A percentile compares a stretch with the other conserved stretches of the same genome.
These are phyloP conservation scores for Lactifluus subvellereus DNA, from an alignment of 768 basidiomycete species.

Conservation along the genomic window DNA sequence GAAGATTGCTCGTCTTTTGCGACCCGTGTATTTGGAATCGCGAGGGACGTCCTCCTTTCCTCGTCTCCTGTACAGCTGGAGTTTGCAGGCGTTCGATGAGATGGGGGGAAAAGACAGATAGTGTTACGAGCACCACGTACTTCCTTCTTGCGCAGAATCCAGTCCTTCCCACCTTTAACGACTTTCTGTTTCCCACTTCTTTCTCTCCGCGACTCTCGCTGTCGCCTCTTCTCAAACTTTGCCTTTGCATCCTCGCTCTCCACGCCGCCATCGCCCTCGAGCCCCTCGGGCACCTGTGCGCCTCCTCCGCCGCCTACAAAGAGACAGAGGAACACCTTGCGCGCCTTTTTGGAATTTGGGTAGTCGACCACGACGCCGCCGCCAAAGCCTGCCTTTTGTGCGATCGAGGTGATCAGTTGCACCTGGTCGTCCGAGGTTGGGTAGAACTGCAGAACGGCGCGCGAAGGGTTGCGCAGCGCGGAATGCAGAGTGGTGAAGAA, in stretches of 20 bases:
- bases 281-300: slow-evolving; percentile 66
- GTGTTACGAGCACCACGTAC: slow-evolving; percentile 36
- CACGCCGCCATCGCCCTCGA: slow-evolving; percentile 59
- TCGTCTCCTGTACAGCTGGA: slow-evolving; percentile 72
- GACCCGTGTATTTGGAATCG: slow-evolving; percentile 89
- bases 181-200: slow-evolving; percentile 65
- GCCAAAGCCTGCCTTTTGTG: slow-evolving; percentile 93
- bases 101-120: not conserved
- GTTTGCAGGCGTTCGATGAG: slow-evolving; percentile 10
- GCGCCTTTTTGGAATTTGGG: slow-evolving; percentile 93
- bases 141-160: slow-evolving; percentile 98
- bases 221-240: slow-evolving; percentile 73
- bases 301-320: slow-evolving; percentile 76
- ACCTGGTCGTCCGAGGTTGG: slow-evolving; percentile 97
- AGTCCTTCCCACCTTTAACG: slow-evolving; percentile 68
- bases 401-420: slow-evolving; percentile 86
- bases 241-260: slow-evolving; percentile 47
- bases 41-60: slow-evolving; percentile 81
- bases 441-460: slow-evolving; percentile 91
- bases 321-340: slow-evolving; percentile 90
- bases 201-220: slow-evolving; percentile 51
- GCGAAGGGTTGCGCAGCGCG: slow-evolving; percentile 74
- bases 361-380: slow-evolving; percentile 97
- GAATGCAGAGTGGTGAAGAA: slow-evolving; percentile 95
- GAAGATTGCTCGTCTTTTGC: slow-evolving; percentile 77